Base-by-base conservation (phyloP, 169 alveolate species). In the Plasmodium vinckei region DNA sequence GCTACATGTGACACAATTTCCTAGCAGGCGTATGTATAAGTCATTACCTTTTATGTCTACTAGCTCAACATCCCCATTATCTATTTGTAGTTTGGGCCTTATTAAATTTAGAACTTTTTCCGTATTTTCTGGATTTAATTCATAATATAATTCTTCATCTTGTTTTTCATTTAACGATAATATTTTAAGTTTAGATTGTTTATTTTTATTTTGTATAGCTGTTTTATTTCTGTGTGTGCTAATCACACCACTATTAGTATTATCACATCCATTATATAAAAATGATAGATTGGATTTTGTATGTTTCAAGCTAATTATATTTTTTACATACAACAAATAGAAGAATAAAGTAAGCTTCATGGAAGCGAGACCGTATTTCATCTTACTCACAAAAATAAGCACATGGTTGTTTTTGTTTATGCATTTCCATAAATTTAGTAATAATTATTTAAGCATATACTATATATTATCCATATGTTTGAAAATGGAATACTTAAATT, bases 1-100 rank as follows among this genome's bases (percentile, higher is more conserved):
- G 49, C 95, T 93, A 49, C 96, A 94, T 27, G 93, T 90, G 25
- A 87, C 87, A 73, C 96, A 94, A 64, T 91, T 79, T 13, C 96
- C 96, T 33, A 87, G 56, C 27, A 94, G 67, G 90, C 91, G 69
- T 60, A 89, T 51, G 54, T 51, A 63, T 25, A 68, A 56, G 72
- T 70, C 61, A 92, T 70, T 89, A 84, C 92, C 92, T 25, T 87
- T 91, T 59, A 94, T 89, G 59, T 92, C 91, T 39, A 61, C 91
- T 10, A 94, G 73, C 64, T 79, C 84, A 19, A 92, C 93, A 42
- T 91, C 94, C 19, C 96, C 96, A 44, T 94, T 94, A 72, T 94
- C 96, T 19, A 88, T 67, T 54, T 79, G 93, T 65, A 94, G 51
- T 60, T 92, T 93, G 7, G 96, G 96, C 33, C 96, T 56, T 25